Percentiles rank a stretch among this genome's conserved stretches.
These are phyloP conservation scores for Pseudocercospora eumusae DNA, from an alignment of 2,329 filamentous ascomycete species.

Conservation along the genomic window DNA sequence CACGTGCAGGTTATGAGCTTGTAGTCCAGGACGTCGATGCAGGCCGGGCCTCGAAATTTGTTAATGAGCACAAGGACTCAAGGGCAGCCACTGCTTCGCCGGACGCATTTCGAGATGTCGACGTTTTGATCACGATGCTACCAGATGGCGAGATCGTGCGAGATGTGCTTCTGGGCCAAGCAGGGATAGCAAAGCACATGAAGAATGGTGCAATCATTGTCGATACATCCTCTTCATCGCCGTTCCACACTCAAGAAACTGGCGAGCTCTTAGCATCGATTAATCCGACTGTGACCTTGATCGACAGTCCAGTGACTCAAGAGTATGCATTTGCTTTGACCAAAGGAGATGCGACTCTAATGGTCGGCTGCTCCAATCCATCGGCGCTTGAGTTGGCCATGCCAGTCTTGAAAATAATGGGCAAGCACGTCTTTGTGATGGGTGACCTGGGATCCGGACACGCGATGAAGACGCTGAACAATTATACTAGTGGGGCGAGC, in stretches of 20 bases:
- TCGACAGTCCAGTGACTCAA: slow-evolving; percentile 40
- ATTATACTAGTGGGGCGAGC: slow-evolving; percentile 36
- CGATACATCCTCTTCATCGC: slow-evolving; percentile 39
- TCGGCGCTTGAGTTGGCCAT: slow-evolving; percentile 34
- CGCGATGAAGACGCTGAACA: slow-evolving; percentile 41
- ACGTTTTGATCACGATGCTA: slow-evolving; percentile 38
- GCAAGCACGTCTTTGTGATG: slow-evolving; percentile 39
- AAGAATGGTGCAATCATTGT: slow-evolving; percentile 34
- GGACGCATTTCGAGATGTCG: slow-evolving; percentile 31
- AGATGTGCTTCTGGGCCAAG: slow-evolving; percentile 29
- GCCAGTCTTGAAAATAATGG: slow-evolving; percentile 38
- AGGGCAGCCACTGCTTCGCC: slow-evolving; percentile 15
- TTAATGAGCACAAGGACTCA: slow-evolving; percentile 24
- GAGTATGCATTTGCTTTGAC: slow-evolving; percentile 37
- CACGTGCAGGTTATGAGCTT: slow-evolving; percentile 32
- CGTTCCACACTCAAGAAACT: slow-evolving; percentile 37
- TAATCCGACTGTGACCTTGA: slow-evolving; percentile 32
- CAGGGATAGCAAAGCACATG: slow-evolving; percentile 30
- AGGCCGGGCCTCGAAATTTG: slow-evolving; percentile 20
- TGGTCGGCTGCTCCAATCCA: slow-evolving; percentile 37
- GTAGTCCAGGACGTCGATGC: slow-evolving; percentile 34
- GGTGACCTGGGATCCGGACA: slow-evolving; percentile 38
- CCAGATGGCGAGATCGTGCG: slow-evolving; percentile 38
- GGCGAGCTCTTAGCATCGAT: slow-evolving; percentile 32
- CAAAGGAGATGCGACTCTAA: slow-evolving; percentile 38